phyloP scores from a whole-genome alignment of 805 yeast genomes.

The Cyberlindnera euphorbiae region DNA sequence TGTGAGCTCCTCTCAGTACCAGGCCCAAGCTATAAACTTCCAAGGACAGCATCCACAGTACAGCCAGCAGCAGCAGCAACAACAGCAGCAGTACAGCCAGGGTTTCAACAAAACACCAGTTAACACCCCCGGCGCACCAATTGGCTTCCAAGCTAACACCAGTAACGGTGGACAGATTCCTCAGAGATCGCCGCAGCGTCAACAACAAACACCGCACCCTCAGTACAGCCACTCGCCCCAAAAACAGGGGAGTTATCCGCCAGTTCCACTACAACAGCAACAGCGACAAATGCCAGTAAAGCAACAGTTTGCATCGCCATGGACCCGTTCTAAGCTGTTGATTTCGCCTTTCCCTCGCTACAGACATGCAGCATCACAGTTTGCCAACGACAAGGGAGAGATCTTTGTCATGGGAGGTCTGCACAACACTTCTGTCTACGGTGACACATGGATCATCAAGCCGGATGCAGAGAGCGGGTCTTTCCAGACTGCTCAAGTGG shows the following conservation, averaged over 20 bases:
- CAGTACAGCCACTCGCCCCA: conserved; percentile 9
- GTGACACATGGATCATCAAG: conserved; percentile 89
- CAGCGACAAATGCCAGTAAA: conserved; percentile 18
- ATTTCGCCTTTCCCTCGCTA: conserved; percentile 92
- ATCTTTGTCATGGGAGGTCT: conserved; percentile 92
- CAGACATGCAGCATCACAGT: conserved; percentile 81
- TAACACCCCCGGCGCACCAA: no score
- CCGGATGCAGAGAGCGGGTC: conserved; percentile 33
- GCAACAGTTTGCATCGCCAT: conserved; percentile 42
- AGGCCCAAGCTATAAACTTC: conserved; percentile 1
- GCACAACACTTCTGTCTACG: conserved; percentile 86
- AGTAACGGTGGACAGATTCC: conserved; percentile 13
- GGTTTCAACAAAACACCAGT: no score
- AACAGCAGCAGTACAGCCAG: no score
- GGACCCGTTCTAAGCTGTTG: conserved; percentile 59
- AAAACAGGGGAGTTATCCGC: conserved; percentile 4
- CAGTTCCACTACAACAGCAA: conserved; percentile 8
- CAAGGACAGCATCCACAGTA: conserved; percentile 1
- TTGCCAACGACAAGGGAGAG: conserved; percentile 75
- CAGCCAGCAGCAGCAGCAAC: conserved; percentile 5
- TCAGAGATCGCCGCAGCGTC: conserved; percentile 22
- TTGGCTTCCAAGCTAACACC: conserved; percentile 22
- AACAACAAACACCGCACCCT: conserved; percentile 8
- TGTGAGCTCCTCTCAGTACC: conserved; percentile 6
- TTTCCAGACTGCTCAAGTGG: conserved; percentile 47